Conservation (phyloP, 805 yeast species). For the Sugiyamaella marilandica region DNA sequence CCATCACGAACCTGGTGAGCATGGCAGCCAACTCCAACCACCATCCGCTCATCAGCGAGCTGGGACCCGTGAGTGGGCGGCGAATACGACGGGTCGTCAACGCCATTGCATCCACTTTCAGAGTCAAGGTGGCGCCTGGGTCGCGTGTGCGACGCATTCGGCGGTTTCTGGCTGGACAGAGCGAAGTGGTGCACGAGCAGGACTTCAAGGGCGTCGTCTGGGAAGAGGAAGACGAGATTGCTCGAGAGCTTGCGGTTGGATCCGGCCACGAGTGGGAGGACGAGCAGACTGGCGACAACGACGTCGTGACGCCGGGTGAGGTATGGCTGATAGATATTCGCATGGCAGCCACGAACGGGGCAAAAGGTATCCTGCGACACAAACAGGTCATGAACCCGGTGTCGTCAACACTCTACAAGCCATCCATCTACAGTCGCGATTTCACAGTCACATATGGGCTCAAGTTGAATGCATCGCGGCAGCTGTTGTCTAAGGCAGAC, state of each 20-base stretch:
- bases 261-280: slow-evolving; percentile 18
- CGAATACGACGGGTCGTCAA: slow-evolving; percentile 74
- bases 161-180: slow-evolving; percentile 93
- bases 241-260: background rate
- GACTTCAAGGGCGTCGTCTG: slow-evolving; percentile 80
- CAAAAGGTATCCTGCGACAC: slow-evolving; percentile 26
- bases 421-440: slow-evolving; percentile 75
- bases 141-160: slow-evolving; percentile 87
- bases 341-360: slow-evolving; percentile 61
- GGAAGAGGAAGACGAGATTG: slow-evolving; percentile 27
- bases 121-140: slow-evolving; percentile 86
- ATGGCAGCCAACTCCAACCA: slow-evolving; percentile 57
- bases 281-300: slow-evolving; percentile 49
- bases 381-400: slow-evolving; percentile 20
- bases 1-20: slow-evolving; percentile 73
- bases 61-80: slow-evolving; percentile 53
- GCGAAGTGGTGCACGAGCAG: slow-evolving; percentile 87
- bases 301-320: slow-evolving; percentile 72
- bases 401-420: slow-evolving; percentile 24
- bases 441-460: slow-evolving; percentile 75
- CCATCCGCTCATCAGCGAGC: slow-evolving; percentile 14
- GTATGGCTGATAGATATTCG: slow-evolving; percentile 79
- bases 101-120: slow-evolving; percentile 75
- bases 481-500: slow-evolving; percentile 65
- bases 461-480: slow-evolving; percentile 69